Evolutionary conservation across 306 rosid genomes (phyloP).

Genomic region (Castanea sativa): DNA sequence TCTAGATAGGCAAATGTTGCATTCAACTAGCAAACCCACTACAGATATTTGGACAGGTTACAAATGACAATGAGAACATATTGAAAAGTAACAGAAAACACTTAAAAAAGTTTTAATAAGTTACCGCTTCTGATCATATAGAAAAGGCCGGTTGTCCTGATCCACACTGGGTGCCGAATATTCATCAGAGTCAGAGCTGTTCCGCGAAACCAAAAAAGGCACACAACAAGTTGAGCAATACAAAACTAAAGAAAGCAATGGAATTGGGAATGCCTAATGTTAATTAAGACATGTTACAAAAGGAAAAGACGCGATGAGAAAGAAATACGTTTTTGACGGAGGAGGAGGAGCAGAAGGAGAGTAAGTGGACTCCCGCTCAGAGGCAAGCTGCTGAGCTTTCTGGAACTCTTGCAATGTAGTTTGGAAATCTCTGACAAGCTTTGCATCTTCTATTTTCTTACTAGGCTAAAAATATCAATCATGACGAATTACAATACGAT

Average conservation of each 20-base stretch:
- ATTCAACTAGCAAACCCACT: not conserved
- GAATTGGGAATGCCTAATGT: not conserved
- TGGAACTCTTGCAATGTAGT: slow-evolving; percentile 71
- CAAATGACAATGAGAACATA: not conserved
- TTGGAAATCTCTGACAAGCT: slow-evolving; percentile 80
- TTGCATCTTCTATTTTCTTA: slow-evolving; percentile 72
- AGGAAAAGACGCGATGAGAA: not conserved
- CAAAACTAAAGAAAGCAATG: not conserved
- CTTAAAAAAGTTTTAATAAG: slow-evolving; percentile 16
- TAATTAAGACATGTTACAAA: not conserved
- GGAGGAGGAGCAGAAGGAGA: slow-evolving; percentile 40
- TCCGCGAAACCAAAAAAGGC: slow-evolving; percentile 11
- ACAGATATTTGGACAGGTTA: not conserved
- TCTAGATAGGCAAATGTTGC: not conserved
- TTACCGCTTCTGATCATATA: slow-evolving; percentile 58
- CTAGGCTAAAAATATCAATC: slow-evolving; percentile 31
- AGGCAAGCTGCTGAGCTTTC: slow-evolving; percentile 72
- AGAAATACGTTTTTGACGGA: slow-evolving; percentile 34
- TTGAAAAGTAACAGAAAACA: slow-evolving; percentile 1
- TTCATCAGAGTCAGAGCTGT: slow-evolving; percentile 51
- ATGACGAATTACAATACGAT: not conserved
- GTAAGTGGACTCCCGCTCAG: slow-evolving; percentile 68
- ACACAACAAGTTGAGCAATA: slow-evolving; percentile 3
- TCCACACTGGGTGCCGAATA: slow-evolving; percentile 31
- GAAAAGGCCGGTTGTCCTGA: slow-evolving; percentile 58